Conservation (phyloP, 2,329 filamentous ascomycete genomes). For the Zymoseptoria ardabiliae region DNA sequence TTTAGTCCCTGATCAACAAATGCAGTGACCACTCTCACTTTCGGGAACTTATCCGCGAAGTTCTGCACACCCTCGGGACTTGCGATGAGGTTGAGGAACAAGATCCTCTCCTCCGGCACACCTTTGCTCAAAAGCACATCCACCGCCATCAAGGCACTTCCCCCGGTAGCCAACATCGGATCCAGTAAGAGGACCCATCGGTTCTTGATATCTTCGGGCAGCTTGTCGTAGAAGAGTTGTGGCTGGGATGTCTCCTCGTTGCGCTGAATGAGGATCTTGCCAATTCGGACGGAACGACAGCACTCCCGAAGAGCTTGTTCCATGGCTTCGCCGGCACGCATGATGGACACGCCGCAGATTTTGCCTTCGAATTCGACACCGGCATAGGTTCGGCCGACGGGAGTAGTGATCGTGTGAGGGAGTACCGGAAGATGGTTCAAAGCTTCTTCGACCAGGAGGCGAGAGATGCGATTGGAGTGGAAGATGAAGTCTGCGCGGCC, state of each 20-base stretch:
- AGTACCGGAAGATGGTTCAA: slow-evolving; percentile 92
- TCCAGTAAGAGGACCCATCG: slow-evolving; percentile 91
- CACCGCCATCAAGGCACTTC: slow-evolving; percentile 93
- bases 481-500: slow-evolving; percentile 96
- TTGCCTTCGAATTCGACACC: slow-evolving; percentile 95
- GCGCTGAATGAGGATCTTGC: slow-evolving; percentile 95
- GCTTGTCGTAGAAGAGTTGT: slow-evolving; percentile 94
- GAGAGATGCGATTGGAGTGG: slow-evolving; percentile 97
- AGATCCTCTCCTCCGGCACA: slow-evolving; percentile 87
- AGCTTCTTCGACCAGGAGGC: slow-evolving; percentile 90
- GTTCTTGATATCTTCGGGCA: slow-evolving; percentile 85
- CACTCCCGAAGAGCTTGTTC: slow-evolving; percentile 94
- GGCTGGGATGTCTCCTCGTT: slow-evolving; percentile 92
- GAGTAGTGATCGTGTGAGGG: slow-evolving; percentile 81
- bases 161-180: slow-evolving; percentile 99
- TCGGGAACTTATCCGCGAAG: slow-evolving; percentile 84
- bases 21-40: slow-evolving; percentile 83
- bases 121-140: slow-evolving; percentile 84
- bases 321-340: slow-evolving; percentile 97
- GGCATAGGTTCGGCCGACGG: slow-evolving; percentile 78
- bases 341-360: slow-evolving; percentile 97
- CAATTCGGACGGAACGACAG: slow-evolving; percentile 94
- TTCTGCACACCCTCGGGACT: slow-evolving; percentile 86
- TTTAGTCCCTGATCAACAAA: slow-evolving; percentile 96
- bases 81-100: slow-evolving; percentile 96